Percentiles rank a stretch among this genome's conserved stretches.
phyloP scores from a whole-genome alignment of 2,329 filamentous ascomycete genomes.

The Aspergillus niger region DNA sequence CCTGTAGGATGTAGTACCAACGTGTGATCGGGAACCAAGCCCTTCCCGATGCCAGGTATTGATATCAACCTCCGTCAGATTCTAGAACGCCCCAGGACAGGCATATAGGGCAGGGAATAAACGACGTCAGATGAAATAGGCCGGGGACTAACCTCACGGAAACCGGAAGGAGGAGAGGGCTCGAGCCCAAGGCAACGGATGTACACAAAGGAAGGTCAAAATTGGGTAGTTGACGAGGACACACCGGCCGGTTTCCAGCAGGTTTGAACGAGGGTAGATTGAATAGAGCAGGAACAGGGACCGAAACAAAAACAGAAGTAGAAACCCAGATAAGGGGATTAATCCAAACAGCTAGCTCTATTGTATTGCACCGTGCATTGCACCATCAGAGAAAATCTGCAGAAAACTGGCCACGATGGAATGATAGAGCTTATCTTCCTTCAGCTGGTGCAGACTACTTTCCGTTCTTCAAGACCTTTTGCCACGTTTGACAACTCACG shows the following conservation, averaged over 20 bases:
- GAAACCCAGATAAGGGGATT: background rate
- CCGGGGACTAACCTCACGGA: background rate
- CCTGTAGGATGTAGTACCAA: constrained; percentile 1
- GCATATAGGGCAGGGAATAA: background rate
- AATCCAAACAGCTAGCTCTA: background rate
- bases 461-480: constrained; percentile 20
- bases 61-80: background rate
- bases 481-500: constrained; percentile 37
- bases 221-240: background rate
- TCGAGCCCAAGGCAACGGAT: background rate
- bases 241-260: no score
- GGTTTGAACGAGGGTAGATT: no score
- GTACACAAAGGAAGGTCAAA: background rate
- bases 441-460: background rate
- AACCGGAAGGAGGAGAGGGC: background rate
- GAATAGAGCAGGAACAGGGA: no score
- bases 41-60: constrained; percentile 2
- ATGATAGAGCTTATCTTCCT: constrained; percentile 2
- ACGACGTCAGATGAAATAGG: constrained; percentile 5
- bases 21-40: background rate
- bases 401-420: background rate
- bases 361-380: background rate
- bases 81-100: constrained; percentile 2
- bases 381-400: background rate
- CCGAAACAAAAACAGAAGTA: background rate